Conservation (phyloP, 1,284 basidiomycete genomes). For the Thecaphora thlaspeos region DNA sequence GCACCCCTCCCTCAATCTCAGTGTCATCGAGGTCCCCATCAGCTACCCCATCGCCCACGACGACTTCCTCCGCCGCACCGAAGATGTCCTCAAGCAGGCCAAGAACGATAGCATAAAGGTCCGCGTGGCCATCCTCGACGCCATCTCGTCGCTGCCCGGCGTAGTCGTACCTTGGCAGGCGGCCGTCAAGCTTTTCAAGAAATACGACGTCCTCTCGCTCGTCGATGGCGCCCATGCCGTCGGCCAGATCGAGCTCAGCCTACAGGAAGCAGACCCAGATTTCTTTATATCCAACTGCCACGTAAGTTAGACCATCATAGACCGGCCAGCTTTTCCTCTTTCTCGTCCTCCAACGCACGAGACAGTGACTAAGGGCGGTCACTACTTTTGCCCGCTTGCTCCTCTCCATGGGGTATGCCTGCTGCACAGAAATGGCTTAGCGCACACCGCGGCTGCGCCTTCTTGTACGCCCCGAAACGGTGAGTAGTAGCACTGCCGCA, state of each 20-base stretch:
- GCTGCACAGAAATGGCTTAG: constrained; percentile 58
- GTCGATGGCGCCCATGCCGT: constrained; percentile 83
- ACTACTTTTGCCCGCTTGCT: no score
- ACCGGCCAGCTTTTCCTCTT: no score
- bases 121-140: constrained; percentile 75
- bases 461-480: constrained; percentile 73
- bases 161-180: constrained; percentile 76
- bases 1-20: constrained; percentile 25
- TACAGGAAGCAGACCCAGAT: constrained; percentile 48
- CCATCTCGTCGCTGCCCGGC: constrained; percentile 71
- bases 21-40: constrained; percentile 42
- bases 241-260: constrained; percentile 61
- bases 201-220: constrained; percentile 43
- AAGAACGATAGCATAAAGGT: constrained; percentile 67
- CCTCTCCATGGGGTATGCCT: no score
- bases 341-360: no score
- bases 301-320: no score
- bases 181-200: constrained; percentile 59
- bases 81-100: constrained; percentile 6
- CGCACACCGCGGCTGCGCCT: constrained; percentile 69
- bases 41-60: constrained; percentile 48
- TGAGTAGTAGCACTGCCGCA: constrained; percentile 63
- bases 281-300: constrained; percentile 51
- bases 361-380: no score
- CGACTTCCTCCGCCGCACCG: constrained; percentile 48